Conservation (phyloP, 495 filamentous ascomycete genomes). For the Hyaloscypha finlandica region DNA sequence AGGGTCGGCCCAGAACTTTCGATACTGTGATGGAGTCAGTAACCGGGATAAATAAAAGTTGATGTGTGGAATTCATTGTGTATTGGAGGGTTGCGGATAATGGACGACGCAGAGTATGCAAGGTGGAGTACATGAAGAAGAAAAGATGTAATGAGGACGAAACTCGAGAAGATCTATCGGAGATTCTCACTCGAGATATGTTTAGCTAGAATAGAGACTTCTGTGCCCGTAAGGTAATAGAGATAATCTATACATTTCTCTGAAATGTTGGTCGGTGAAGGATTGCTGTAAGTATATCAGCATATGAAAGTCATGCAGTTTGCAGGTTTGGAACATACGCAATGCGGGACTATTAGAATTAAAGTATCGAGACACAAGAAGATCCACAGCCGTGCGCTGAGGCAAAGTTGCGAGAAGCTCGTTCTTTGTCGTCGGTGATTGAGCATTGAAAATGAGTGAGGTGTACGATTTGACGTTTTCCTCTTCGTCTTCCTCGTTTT, state of each 20-base stretch:
- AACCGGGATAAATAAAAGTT: no score
- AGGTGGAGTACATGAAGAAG: no score
- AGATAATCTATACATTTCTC: constrained; percentile 24
- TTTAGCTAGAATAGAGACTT: no score
- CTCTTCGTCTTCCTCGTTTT: constrained; percentile 34
- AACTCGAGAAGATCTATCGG: no score
- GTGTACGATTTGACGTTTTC: constrained; percentile 26
- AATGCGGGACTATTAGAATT: constrained; percentile 47
- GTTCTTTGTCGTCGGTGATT: constrained; percentile 30
- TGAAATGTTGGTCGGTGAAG: constrained; percentile 48
- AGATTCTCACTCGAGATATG: no score
- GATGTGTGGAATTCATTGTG: no score
- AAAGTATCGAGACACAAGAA: constrained; percentile 51
- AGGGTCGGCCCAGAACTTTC: constrained; percentile 48
- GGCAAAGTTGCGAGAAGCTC: constrained; percentile 46
- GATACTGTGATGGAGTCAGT: constrained; percentile 39
- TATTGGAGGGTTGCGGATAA: no score
- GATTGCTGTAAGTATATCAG: not conserved
- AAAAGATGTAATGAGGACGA: no score
- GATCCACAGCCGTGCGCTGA: constrained; percentile 39
- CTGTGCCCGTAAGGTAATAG: not conserved
- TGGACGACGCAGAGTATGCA: no score
- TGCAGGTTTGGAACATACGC: constrained; percentile 22
- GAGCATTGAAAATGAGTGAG: constrained; percentile 24
- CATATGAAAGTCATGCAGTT: not conserved